A percentile compares a stretch with the other conserved stretches of the same genome.
Conservation (phyloP, 257 asterid species). For the Capsicum chinense region DNA sequence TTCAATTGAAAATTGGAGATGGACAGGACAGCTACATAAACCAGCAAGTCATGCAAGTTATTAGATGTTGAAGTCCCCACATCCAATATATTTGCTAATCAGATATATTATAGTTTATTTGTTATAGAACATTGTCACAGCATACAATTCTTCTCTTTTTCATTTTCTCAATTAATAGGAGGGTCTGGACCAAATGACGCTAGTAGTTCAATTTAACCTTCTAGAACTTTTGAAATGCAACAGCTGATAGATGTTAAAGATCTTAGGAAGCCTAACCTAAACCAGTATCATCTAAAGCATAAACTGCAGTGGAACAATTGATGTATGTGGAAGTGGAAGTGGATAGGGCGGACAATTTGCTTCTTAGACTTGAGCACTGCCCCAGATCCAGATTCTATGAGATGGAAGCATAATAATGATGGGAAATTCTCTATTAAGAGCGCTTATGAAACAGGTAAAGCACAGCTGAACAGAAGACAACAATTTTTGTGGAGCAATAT, state of each 20-base stretch:
- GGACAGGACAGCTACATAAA: not conserved
- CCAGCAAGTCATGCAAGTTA: not conserved
- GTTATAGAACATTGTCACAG: not conserved
- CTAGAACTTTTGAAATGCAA: slow-evolving; percentile 6
- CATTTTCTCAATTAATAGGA: not conserved
- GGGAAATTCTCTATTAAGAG: too few relatives aligned
- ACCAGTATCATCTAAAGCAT: not conserved
- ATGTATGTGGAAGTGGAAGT: not conserved
- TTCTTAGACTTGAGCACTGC: too few relatives aligned
- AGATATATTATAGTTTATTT: not conserved
- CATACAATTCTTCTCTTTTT: not conserved
- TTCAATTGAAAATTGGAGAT: not conserved
- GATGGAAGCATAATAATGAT: too few relatives aligned
- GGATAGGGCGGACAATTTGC: not conserved
- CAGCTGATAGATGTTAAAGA: not conserved
- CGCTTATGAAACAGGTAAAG: too few relatives aligned
- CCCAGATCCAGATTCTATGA: too few relatives aligned
- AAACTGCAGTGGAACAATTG: not conserved
- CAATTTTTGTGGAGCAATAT: too few relatives aligned
- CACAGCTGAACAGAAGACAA: too few relatives aligned
- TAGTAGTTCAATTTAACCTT: not conserved
- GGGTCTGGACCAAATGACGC: not conserved
- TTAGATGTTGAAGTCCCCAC: not conserved
- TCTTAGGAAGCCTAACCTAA: not conserved
- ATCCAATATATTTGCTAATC: not conserved